Evolutionary conservation across 140 eudicot species (phyloP), one percentile per base, ranked within the genome.

Genomic region (Ambrosia hybrid): DNA sequence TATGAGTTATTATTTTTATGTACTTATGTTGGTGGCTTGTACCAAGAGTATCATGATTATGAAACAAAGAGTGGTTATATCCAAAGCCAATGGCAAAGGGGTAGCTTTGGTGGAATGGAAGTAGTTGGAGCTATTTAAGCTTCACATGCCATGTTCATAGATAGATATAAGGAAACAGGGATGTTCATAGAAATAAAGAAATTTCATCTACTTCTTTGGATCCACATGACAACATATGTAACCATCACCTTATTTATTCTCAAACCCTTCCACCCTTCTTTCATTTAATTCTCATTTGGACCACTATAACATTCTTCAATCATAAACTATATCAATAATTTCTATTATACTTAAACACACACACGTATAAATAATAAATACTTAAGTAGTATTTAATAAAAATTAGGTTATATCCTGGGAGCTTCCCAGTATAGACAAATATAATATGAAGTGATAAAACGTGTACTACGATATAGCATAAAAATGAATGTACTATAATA

Each of bases 171-270:
- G 8, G 46, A 41, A 41, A 41, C 46, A 5, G 46, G 14, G 7
- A 73, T 73, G 77, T 73, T 48, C 38, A 73, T 61, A 46, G 62
- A 73, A 51, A 60, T 73, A 73, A 73, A 73, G 77, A 73, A 73
- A 48, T 61, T 56, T 38, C 77, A 73, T 62, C 78, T 73, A 73
- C 78, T 73, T 73, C 51, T 51, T 15, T 62, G 72, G 78, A 74
- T 78, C 78, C 78, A 72, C 83, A 66, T 30, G 34, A 30, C 34
- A 30, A 30, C 2, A 30, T 30, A 30, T 78, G 78, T 78, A 78
- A 74, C 82, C 78, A 78, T 72, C 78, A 66, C 78, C 65, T 78
- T 78, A 57, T 53, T 78, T 53, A 78, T 55, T 53, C 71, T 55
- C 68, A 56, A 71, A 15, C 52, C 43, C 74, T 37, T 49, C 56